Percentiles rank a stretch among this genome's conserved stretches.
Evolutionary conservation across 345 rosid species (phyloP).

Genomic region (Arabidopsis suecica): DNA sequence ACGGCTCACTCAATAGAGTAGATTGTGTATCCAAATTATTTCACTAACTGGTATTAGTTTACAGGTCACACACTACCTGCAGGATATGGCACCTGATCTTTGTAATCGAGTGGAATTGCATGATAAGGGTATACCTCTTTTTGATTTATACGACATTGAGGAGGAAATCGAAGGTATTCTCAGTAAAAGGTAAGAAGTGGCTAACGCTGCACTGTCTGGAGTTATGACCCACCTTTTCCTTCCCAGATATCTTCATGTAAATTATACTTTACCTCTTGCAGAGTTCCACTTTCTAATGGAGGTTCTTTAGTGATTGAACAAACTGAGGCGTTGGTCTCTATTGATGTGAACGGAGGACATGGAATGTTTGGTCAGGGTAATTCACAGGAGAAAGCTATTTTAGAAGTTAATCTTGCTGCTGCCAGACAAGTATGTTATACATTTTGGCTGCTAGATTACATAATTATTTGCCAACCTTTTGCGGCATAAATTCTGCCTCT

Average conservation of each 20-base stretch:
- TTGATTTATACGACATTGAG: slow-evolving; percentile 85
- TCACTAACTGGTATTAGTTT: slow-evolving; percentile 41
- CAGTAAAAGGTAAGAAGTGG: slow-evolving; percentile 75
- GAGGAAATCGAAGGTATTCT: slow-evolving; percentile 86
- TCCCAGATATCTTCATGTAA: slow-evolving; percentile 25
- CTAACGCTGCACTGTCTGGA: slow-evolving; percentile 4
- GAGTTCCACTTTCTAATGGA: slow-evolving; percentile 88
- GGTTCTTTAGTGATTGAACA: slow-evolving; percentile 98
- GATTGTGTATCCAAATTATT: slow-evolving; percentile 24
- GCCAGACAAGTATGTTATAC: slow-evolving; percentile 77
- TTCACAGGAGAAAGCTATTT: slow-evolving; percentile 89
- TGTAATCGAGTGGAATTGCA: slow-evolving; percentile 84
- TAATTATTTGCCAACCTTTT: slow-evolving; percentile 3
- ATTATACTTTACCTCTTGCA: slow-evolving; percentile 43
- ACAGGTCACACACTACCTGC: slow-evolving; percentile 95
- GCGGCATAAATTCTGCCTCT: slow-evolving; percentile 12
- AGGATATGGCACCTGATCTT: slow-evolving; percentile 96
- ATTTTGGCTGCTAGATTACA: slow-evolving; percentile 19
- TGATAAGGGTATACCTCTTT: slow-evolving; percentile 76
- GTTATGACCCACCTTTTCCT: slow-evolving; percentile 14
- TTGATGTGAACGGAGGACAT: slow-evolving; percentile 99
- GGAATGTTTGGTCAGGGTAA: slow-evolving; percentile 89
- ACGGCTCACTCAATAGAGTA: not conserved
- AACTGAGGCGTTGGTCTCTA: slow-evolving; percentile 96
- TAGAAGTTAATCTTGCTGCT: slow-evolving; percentile 93